Evolutionary conservation across 331 rosid species (phyloP), one percentile per base, ranked within the genome.

Genomic region (Stylosanthes scabra): DNA sequence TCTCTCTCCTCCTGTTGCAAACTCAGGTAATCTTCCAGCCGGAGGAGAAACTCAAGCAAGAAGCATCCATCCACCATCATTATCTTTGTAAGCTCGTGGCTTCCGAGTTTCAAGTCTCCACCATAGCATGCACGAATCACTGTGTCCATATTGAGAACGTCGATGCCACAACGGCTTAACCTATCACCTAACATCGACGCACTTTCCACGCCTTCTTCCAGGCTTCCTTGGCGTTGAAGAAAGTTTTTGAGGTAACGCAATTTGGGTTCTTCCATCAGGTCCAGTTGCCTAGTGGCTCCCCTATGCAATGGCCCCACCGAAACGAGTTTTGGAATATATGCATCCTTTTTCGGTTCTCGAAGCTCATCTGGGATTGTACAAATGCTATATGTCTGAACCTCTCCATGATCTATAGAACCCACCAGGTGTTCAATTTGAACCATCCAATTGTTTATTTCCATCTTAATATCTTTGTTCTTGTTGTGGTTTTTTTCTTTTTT

Each of bases 21-120:
- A 11, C 8, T 51, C 2, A 46, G 47, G 20, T 29, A 66, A 9
- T 41, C 3, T 0, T 4, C 46, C 7, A 75, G 63, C 56, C 54
- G 52, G 4, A 73, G 44, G 34, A 80, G 74, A 67, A 82, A 59
- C 16, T 82, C 82, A 3, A 82, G 1, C 3, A 72, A 1, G 42
- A 82, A 82, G 39, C 80, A 82, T 7, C 77, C 85, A 28, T 77
- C 85, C 2, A 77, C 9, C 1, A 82, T 55, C 77, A 77, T 68
- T 1, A 82, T 15, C 47, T 72, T 71, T 6, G 82, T 13, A 1
- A 77, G 62, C 11, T 77, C 82, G 2, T 55, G 6, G 7, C 28
- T 0, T 0, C 67, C 31, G 1, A 1, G 13, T 7, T 44, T 8
- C 41, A 77, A 63, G 39, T 50, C 58, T 16, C 59, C 68, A 2